Conservation (phyloP, 176 grass and related monocot species). For the Puccinellia tenuiflora region DNA sequence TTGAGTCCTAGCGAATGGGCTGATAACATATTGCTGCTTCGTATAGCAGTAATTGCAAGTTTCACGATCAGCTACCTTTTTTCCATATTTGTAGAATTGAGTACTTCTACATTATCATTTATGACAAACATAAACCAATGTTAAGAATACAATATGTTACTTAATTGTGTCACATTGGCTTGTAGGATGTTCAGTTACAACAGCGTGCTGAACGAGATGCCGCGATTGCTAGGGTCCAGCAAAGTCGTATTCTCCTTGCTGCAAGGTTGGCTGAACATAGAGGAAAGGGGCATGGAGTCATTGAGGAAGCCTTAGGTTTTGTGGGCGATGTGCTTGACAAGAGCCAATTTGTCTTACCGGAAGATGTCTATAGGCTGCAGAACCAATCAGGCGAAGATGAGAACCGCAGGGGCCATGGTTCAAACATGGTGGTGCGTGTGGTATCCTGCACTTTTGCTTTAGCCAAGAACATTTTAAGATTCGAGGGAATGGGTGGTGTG, state of each 20-base stretch:
- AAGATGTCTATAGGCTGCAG: slow-evolving; percentile 22
- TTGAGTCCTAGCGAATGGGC: not conserved
- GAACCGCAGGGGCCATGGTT: slow-evolving; percentile 4
- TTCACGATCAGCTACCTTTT: not conserved
- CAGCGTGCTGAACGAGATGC: slow-evolving; percentile 47
- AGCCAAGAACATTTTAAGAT: slow-evolving; percentile 32
- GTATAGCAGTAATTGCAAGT: not conserved
- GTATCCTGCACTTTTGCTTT: slow-evolving; percentile 41
- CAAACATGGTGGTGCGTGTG: slow-evolving; percentile 38
- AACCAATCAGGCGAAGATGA: slow-evolving; percentile 30
- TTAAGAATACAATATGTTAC: not conserved
- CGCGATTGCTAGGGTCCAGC: slow-evolving; percentile 58
- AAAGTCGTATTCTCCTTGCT: slow-evolving; percentile 57
- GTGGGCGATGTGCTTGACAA: slow-evolving; percentile 44
- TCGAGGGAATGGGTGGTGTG: slow-evolving; percentile 29
- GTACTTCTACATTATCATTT: not conserved
- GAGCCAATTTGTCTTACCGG: slow-evolving; percentile 14
- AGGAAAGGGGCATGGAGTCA: slow-evolving; percentile 52
- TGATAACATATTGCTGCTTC: not conserved
- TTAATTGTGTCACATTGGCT: not conserved
- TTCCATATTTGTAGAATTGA: not conserved
- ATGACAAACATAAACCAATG: not conserved
- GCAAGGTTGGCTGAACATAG: slow-evolving; percentile 63
- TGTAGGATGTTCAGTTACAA: slow-evolving; percentile 55
- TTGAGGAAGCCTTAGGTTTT: slow-evolving; percentile 64